Evolutionary conservation across 202 grass and related monocot species (phyloP).

Genomic region (Dendrocalamus latiflorus): DNA sequence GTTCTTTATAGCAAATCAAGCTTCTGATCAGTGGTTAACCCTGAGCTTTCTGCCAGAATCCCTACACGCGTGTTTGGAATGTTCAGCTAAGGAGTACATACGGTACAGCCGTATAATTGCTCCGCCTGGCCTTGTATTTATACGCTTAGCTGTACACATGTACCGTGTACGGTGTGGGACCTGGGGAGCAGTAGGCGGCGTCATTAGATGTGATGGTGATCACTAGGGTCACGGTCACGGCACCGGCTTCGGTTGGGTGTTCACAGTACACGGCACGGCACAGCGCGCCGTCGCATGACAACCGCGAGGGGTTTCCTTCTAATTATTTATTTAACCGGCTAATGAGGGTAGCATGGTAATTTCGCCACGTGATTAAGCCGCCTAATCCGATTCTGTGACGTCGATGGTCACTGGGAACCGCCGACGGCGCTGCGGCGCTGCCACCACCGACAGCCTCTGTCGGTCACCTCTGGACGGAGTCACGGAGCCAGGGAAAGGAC

Average conservation of each 20-base stretch:
- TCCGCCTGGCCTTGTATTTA: not conserved
- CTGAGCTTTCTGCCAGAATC: not conserved
- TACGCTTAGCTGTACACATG: not conserved
- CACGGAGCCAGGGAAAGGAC: not conserved
- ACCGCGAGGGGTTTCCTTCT: not conserved
- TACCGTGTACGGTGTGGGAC: not conserved
- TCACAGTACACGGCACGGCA: no score
- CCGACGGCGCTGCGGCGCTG: not conserved
- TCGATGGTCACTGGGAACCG: not conserved
- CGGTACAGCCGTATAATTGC: not conserved
- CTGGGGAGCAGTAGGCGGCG: not conserved
- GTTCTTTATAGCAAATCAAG: not conserved
- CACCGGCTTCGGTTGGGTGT: no score
- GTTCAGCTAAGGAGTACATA: not conserved
- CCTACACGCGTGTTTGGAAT: not conserved
- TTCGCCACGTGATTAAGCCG: not conserved
- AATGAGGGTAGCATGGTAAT: not conserved
- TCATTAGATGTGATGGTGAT: not conserved
- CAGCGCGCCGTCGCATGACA: not conserved
- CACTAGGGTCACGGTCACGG: not conserved
- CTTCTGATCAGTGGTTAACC: not conserved
- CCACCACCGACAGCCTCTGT: conserved; percentile 27
- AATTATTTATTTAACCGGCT: not conserved
- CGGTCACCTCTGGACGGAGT: not conserved
- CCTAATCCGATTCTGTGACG: not conserved